Evolutionary conservation across 2,329 filamentous ascomycete genomes (phyloP).

Genomic region (Pseudogymnoascus sp.): DNA sequence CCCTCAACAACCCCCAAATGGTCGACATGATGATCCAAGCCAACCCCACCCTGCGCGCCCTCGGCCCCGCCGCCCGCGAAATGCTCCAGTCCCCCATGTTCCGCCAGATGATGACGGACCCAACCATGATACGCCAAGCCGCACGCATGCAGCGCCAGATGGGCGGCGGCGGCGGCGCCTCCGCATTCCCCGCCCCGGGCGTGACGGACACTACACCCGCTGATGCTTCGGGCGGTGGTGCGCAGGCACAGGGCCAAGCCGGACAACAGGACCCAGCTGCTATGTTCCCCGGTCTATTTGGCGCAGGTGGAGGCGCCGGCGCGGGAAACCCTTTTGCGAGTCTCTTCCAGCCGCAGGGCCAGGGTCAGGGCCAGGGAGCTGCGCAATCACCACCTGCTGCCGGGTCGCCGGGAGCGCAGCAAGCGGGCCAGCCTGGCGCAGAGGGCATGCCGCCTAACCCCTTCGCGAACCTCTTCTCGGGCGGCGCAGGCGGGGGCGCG

Average conservation of each 20-base stretch:
- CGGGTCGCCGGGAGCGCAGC: slow-evolving; percentile 23
- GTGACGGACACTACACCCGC: slow-evolving; percentile 74
- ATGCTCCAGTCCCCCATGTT: slow-evolving; percentile 85
- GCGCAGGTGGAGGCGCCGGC: slow-evolving; percentile 27
- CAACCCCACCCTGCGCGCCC: slow-evolving; percentile 71
- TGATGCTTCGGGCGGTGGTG: slow-evolving; percentile 25
- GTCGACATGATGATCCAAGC: slow-evolving; percentile 90
- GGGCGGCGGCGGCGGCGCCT: slow-evolving; percentile 41
- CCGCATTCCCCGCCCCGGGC: slow-evolving; percentile 79
- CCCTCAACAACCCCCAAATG: slow-evolving; percentile 88
- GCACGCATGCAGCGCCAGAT: slow-evolving; percentile 72
- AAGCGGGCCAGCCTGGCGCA: slow-evolving; percentile 17
- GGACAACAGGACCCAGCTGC: slow-evolving; percentile 21
- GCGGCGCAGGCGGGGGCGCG: slow-evolving; percentile 22
- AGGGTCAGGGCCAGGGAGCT: slow-evolving; percentile 18
- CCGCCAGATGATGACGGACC: slow-evolving; percentile 87
- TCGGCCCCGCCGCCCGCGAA: slow-evolving; percentile 66
- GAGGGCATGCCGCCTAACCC: slow-evolving; percentile 45
- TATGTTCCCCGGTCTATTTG: slow-evolving; percentile 29
- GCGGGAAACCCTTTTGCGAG: slow-evolving; percentile 53
- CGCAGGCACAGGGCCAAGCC: slow-evolving; percentile 23
- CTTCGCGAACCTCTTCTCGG: slow-evolving; percentile 55
- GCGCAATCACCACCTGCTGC: slow-evolving; percentile 16
- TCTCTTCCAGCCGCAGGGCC: slow-evolving; percentile 38
- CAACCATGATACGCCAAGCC: slow-evolving; percentile 72